Evolutionary conservation across 2,329 filamentous ascomycete genomes (phyloP).

Genomic region (Ophiocordyceps robertsii): DNA sequence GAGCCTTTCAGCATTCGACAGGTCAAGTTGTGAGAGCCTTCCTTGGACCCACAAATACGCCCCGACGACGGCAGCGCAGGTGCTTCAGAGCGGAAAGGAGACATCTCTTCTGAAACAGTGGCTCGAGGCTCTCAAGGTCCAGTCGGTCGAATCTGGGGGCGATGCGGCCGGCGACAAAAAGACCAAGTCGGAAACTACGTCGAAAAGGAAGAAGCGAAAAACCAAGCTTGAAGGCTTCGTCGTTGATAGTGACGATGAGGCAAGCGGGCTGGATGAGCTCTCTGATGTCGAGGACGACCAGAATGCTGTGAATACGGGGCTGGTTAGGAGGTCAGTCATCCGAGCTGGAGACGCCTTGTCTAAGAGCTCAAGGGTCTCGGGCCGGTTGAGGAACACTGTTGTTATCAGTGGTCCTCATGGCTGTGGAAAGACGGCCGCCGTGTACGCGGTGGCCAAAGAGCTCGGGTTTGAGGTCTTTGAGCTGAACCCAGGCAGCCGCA

Average conservation of each 20-base stretch:
- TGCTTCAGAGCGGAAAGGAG: constrained; percentile 65
- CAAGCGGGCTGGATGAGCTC: constrained; percentile 54
- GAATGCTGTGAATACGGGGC: constrained; percentile 21
- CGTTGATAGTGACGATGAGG: constrained; percentile 65
- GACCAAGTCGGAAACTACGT: constrained; percentile 12
- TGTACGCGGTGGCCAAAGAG: constrained; percentile 86
- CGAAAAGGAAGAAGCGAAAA: constrained; percentile 53
- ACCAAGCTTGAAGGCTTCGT: constrained; percentile 72
- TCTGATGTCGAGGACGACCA: constrained; percentile 48
- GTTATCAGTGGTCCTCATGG: constrained; percentile 81
- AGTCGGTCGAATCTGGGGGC: constrained; percentile 55
- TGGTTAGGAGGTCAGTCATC: constrained; percentile 40
- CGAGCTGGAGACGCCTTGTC: constrained; percentile 23
- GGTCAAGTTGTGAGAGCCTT: constrained; percentile 56
- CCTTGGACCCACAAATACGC: constrained; percentile 80
- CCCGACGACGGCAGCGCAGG: constrained; percentile 51
- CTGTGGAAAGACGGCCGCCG: constrained; percentile 83
- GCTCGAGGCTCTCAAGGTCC: constrained; percentile 64
- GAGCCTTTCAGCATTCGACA: constrained; percentile 67
- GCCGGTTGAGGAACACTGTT: constrained; percentile 58
- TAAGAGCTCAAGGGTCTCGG: constrained; percentile 26
- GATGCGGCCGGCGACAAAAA: constrained; percentile 18
- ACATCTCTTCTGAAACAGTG: constrained; percentile 62
- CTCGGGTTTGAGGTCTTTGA: constrained; percentile 91
- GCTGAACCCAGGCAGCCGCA: constrained; percentile 70